A percentile compares a stretch with the other conserved stretches of the same genome.
phyloP scores from a whole-genome alignment of 371 early-diverging fungal species.

The Thermomucor indicae-seudaticae region DNA sequence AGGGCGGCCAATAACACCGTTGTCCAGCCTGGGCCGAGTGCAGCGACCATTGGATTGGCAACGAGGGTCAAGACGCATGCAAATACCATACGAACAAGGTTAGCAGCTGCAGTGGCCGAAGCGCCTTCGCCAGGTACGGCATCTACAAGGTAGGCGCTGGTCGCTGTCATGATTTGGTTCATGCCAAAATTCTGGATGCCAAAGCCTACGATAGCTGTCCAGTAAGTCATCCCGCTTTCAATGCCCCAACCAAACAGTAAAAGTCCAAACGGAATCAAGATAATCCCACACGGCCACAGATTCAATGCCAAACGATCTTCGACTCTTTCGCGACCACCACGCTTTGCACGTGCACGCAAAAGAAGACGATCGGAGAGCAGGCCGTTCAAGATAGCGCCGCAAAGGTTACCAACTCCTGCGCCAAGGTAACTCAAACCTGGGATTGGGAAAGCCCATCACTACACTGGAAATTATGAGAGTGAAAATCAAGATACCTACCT shows the following conservation, averaged over 20 bases:
- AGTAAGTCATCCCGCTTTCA: slow-evolving; percentile 28
- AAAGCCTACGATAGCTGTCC: slow-evolving; percentile 38
- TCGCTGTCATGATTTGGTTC: slow-evolving; percentile 23
- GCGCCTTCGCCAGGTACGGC: slow-evolving; percentile 41
- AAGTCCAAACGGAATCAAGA: slow-evolving; percentile 38
- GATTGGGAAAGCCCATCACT: background rate
- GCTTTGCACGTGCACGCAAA: slow-evolving; percentile 17
- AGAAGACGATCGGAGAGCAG: slow-evolving; percentile 19
- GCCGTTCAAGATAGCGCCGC: slow-evolving; percentile 28
- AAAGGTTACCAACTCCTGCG: slow-evolving; percentile 40
- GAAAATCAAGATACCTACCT: slow-evolving; percentile 6
- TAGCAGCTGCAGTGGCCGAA: slow-evolving; percentile 41
- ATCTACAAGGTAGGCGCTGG: slow-evolving; percentile 42
- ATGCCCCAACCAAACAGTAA: slow-evolving; percentile 47
- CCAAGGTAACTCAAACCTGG: slow-evolving; percentile 36
- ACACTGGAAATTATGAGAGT: background rate
- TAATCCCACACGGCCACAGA: slow-evolving; percentile 27
- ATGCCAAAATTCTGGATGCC: slow-evolving; percentile 32
- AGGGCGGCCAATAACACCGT: slow-evolving; percentile 21
- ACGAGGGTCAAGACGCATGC: slow-evolving; percentile 34
- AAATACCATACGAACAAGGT: slow-evolving; percentile 35
- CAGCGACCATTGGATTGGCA: slow-evolving; percentile 19
- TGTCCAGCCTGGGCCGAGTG: slow-evolving; percentile 23
- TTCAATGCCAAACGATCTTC: slow-evolving; percentile 26
- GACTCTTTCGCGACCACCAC: slow-evolving; percentile 14